phyloP scores from a whole-genome alignment of 1,284 basidiomycete genomes.

The Trametes sp. region DNA sequence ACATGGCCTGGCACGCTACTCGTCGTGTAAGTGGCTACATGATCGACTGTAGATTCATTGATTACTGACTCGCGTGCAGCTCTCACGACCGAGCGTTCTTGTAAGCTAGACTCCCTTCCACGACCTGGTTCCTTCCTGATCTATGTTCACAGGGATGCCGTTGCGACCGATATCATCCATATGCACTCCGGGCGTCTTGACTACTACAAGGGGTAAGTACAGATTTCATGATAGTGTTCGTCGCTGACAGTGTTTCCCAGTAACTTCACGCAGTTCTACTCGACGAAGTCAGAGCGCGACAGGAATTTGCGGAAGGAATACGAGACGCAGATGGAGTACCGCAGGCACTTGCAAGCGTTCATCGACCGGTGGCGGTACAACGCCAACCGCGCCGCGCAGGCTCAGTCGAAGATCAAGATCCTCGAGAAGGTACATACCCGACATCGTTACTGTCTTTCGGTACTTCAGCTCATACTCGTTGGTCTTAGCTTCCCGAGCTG shows the following conservation, averaged over 20 bases:
- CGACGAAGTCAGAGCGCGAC: conserved; percentile 95
- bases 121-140: not conserved
- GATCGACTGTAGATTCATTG: not conserved
- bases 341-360: conserved; percentile 96
- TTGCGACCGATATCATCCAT: conserved; percentile 96
- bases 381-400: conserved; percentile 76
- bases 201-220: conserved; percentile 84
- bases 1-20: conserved; percentile 96
- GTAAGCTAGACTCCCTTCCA: conserved; percentile 47
- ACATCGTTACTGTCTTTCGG: too few relatives aligned
- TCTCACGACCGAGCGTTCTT: conserved; percentile 99
- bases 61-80: conserved; percentile 45
- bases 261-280: conserved; percentile 99
- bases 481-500: conserved; percentile 81
- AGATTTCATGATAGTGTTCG: not conserved
- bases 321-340: conserved; percentile 94
- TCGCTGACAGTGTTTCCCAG: conserved; percentile 49
- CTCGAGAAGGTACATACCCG: conserved; percentile 90
- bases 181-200: conserved; percentile 96
- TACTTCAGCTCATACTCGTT: not conserved
- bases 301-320: conserved; percentile 94
- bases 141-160: conserved; percentile 72
- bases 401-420: conserved; percentile 92
- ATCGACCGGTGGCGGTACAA: conserved; percentile 98
- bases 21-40: conserved; percentile 79